Evolutionary conservation across 192 early-diverging fungal species (phyloP).

Genomic region (Paraglomus brasilianum): DNA sequence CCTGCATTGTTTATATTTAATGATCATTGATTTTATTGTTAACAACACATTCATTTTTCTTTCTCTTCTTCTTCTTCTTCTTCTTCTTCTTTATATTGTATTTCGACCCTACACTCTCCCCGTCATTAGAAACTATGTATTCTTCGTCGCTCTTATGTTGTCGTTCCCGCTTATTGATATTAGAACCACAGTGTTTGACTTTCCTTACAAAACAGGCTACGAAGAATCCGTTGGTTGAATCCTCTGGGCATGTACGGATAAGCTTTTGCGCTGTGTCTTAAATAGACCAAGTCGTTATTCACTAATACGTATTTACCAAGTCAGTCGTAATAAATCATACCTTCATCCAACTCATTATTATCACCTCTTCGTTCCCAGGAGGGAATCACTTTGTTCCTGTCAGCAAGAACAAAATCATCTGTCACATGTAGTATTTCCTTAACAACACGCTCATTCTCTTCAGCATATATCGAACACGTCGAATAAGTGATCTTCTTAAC

Average conservation of each 20-base stretch:
- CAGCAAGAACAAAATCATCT: conserved; percentile 55
- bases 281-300: conserved; percentile 33
- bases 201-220: conserved; percentile 86
- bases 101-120: neutral
- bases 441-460: conserved; percentile 96
- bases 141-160: neutral
- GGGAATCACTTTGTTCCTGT: conserved; percentile 63
- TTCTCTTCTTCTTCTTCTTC: conserved; percentile 39
- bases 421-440: conserved; percentile 38
- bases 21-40: no score
- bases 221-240: conserved; percentile 95
- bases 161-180: neutral
- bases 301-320: conserved; percentile 3
- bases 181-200: conserved; percentile 25
- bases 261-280: conserved; percentile 60
- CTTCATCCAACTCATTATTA: conserved; percentile 42
- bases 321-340: conserved; percentile 39
- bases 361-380: conserved; percentile 82
- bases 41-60: neutral
- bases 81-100: conserved; percentile 43
- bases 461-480: conserved; percentile 89
- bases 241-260: conserved; percentile 77
- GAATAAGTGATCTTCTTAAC: conserved; percentile 91
- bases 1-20: no score
- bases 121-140: neutral